Evolutionary conservation across 345 rosid species (phyloP).

Genomic region (Camelina hispida): DNA sequence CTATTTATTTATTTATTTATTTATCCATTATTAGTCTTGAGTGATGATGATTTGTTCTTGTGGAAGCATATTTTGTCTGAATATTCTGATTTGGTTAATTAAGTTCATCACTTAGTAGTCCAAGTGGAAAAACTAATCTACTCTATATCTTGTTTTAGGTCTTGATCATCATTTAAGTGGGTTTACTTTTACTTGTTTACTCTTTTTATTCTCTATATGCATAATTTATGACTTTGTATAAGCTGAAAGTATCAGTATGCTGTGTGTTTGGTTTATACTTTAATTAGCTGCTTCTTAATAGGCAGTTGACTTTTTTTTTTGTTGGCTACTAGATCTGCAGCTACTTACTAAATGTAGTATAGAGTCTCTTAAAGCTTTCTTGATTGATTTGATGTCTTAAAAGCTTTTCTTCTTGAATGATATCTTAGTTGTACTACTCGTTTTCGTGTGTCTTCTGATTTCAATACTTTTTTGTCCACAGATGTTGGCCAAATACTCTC

Average conservation of each 20-base stretch:
- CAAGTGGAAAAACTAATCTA: no score
- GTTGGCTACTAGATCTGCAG: constrained; percentile 10
- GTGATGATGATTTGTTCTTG: constrained; percentile 30
- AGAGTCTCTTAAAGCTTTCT: constrained; percentile 17
- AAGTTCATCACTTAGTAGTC: neutral
- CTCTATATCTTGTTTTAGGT: constrained; percentile 37
- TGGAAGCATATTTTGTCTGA: constrained; percentile 32
- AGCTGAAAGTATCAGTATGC: neutral
- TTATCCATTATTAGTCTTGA: constrained; percentile 9
- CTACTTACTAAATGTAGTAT: neutral
- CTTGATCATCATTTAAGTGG: constrained; percentile 26
- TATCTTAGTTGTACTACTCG: neutral
- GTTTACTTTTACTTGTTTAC: constrained; percentile 11
- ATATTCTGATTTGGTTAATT: constrained; percentile 31
- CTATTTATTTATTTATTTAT: neutral
- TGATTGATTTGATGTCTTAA: neutral
- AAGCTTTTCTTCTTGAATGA: constrained; percentile 17
- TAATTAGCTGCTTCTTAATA: constrained; percentile 19
- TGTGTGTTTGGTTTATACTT: constrained; percentile 9
- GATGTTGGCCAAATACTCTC: constrained; percentile 79
- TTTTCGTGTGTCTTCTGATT: constrained; percentile 12
- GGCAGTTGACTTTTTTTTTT: neutral
- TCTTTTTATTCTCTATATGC: constrained; percentile 13
- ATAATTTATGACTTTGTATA: neutral
- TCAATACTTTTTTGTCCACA: constrained; percentile 36